phyloP scores from a whole-genome alignment of 768 basidiomycete species.

The Kwoniella dendrophila region DNA sequence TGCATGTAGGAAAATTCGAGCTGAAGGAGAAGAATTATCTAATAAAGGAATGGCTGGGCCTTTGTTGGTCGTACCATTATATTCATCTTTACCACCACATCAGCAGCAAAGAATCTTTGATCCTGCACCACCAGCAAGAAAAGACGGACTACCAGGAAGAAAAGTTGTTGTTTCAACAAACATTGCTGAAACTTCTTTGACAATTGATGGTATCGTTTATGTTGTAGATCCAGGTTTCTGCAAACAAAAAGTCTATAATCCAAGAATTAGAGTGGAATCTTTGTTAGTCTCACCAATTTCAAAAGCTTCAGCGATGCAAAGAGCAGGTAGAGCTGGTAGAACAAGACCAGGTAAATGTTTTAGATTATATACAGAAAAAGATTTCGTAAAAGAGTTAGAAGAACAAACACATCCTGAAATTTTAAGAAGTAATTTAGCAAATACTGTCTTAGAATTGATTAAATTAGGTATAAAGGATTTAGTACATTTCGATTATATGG shows the following conservation, averaged over 20 bases:
- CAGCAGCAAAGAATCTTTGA: constrained; percentile 98
- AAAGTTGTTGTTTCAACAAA: constrained; percentile 96
- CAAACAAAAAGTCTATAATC: constrained; percentile 98
- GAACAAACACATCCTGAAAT: constrained; percentile 99
- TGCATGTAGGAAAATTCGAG: constrained; percentile 86
- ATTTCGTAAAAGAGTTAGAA: constrained; percentile 92
- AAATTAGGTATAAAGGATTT: constrained; percentile 94
- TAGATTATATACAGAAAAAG: constrained; percentile 92
- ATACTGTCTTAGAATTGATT: constrained; percentile 87
- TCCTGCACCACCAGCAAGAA: constrained; percentile 69
- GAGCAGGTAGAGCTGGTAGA: constrained; percentile 93
- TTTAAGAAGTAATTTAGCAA: constrained; percentile 86
- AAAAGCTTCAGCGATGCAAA: constrained; percentile 93
- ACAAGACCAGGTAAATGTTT: constrained; percentile 98
- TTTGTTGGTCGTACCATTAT: constrained; percentile 84
- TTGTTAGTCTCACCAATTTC: constrained; percentile 92
- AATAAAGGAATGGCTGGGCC: constrained; percentile 71
- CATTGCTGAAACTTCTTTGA: constrained; percentile 95
- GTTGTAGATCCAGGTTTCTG: constrained; percentile 97
- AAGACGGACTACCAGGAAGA: constrained; percentile 77
- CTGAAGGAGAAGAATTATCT: constrained; percentile 83
- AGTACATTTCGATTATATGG: constrained; percentile 80
- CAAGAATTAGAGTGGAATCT: constrained; percentile 91
- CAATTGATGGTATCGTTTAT: constrained; percentile 99
- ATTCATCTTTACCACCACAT: constrained; percentile 89